Percentiles rank a stretch among this genome's conserved stretches.
These are phyloP conservation scores for Arachnopeziza araneosa DNA, from an alignment of 2,329 filamentous ascomycete species.

Conservation along the genomic window DNA sequence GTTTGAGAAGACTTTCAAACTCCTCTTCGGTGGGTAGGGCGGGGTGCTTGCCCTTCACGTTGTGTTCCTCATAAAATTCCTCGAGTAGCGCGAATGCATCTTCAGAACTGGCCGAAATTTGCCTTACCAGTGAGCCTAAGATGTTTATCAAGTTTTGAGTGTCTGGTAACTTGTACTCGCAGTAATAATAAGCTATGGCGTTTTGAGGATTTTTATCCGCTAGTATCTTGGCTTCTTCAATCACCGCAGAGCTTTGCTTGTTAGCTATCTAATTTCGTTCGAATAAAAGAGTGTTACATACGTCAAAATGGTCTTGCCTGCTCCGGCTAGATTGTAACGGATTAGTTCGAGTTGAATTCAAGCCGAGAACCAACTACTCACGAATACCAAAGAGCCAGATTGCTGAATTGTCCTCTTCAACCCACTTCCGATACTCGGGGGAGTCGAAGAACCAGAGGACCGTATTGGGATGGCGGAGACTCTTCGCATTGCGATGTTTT, in stretches of 20 bases:
- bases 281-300: background rate
- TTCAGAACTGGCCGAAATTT: slow-evolving; percentile 2
- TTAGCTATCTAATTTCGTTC: background rate
- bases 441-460: slow-evolving; percentile 9
- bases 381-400: slow-evolving; percentile 15
- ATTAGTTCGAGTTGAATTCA: background rate
- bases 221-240: slow-evolving; percentile 8
- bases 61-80: slow-evolving; percentile 1
- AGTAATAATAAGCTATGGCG: slow-evolving; percentile 8
- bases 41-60: slow-evolving; percentile 1
- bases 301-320: slow-evolving; percentile 12
- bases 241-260: slow-evolving; percentile 4
- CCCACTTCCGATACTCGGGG: slow-evolving; percentile 5
- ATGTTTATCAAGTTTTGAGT: slow-evolving; percentile 8
- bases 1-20: slow-evolving; percentile 1
- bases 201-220: background rate
- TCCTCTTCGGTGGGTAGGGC: slow-evolving; percentile 1
- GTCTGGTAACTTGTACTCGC: slow-evolving; percentile 6
- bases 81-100: slow-evolving; percentile 6
- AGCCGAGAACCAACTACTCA: background rate
- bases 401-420: slow-evolving; percentile 3
- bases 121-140: slow-evolving; percentile 9
- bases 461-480: slow-evolving; percentile 9
- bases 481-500: slow-evolving; percentile 8
- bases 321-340: background rate